Conservation (phyloP, 2,329 filamentous ascomycete species). For the Lasiodiplodia gonubiensis region DNA sequence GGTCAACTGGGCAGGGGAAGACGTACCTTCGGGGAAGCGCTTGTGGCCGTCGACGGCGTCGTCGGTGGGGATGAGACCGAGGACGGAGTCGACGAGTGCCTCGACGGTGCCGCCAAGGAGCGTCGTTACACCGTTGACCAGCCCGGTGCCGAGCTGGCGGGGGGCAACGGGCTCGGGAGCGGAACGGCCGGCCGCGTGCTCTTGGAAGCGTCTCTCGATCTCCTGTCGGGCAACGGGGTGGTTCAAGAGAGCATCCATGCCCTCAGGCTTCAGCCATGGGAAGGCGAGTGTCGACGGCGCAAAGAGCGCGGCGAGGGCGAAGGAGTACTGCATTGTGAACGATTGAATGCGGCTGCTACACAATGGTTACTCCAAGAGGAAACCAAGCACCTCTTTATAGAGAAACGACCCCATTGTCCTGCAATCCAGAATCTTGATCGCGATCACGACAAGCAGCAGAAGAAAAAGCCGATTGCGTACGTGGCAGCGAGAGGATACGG, state of each 20-base stretch:
- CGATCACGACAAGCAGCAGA: not conserved
- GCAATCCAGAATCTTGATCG: not conserved
- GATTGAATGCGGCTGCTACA: not conserved
- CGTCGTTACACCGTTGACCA: conserved; percentile 29
- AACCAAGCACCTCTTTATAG: not conserved
- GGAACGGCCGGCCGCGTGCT: conserved; percentile 5
- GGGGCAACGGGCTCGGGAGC: not conserved
- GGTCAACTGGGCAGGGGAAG: no score
- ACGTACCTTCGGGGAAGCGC: conserved; percentile 34
- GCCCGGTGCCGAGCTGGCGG: conserved; percentile 25
- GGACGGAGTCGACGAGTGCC: conserved; percentile 30
- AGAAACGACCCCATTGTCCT: not conserved
- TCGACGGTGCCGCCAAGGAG: conserved; percentile 28
- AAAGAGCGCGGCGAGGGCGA: conserved; percentile 25
- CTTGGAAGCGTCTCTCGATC: conserved; percentile 29
- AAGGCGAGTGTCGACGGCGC: conserved; percentile 31
- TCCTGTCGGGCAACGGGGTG: conserved; percentile 32
- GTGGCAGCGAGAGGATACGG: not conserved
- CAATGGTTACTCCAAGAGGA: not conserved
- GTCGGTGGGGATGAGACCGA: conserved; percentile 32
- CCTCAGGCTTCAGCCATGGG: conserved; percentile 33
- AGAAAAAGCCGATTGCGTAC: not conserved
- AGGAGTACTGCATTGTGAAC: conserved; percentile 29
- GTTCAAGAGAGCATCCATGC: conserved; percentile 32
- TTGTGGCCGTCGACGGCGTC: conserved; percentile 32